Evolutionary conservation across 139 green algal species (phyloP), one percentile per base, ranked within the genome.

Genomic region (Gonium pectorale): DNA sequence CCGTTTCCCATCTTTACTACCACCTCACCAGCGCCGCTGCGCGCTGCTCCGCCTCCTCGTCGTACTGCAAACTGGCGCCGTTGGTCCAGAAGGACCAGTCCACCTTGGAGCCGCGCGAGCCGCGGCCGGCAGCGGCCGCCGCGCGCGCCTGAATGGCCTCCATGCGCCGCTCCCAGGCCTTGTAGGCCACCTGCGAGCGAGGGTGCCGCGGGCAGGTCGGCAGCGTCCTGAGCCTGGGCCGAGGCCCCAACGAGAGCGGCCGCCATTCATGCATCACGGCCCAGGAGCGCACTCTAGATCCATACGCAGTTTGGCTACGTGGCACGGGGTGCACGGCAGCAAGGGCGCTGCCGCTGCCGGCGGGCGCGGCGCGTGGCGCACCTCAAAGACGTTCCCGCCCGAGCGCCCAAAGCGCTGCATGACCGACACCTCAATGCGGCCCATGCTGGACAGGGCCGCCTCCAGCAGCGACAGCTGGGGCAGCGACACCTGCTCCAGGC

Each of bases 401-500:
- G 80, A 81, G 13, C 71, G 17, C 26, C 77, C 73, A 8, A 82
- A 85, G 26, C 89, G 81, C 72, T 91, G 40, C 83, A 93, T 86
- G 77, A 92, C 86, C 44, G 88, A 93, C 1, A 87, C 90, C 52
- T 92, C 89, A 6, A 93, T 84, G 19, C 90, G 83, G 22, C 37
- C 83, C 86, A 93, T 92, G 29, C 54, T 56, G 9, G 75, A 79
- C 44, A 93, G 83, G 1, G 88, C 82, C 0, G 80, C 43, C 84
- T 93, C 90, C 41, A 93, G 86, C 40, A 93, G 80, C 5, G 90
- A 90, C 83, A 93, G 70, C 80, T 93, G 90, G 0, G 90, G 90
- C 38, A 87, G 63, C 7, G 86, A 88, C 11, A 93, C 89, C 87
- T 92, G 80, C 40, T n/a, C 40, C 21, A 24, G 63, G 63, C 6